Evolutionary conservation across 1,284 basidiomycete genomes (phyloP), one percentile per base, ranked within the genome.

Genomic region (Microstroma glucosiphilum): DNA sequence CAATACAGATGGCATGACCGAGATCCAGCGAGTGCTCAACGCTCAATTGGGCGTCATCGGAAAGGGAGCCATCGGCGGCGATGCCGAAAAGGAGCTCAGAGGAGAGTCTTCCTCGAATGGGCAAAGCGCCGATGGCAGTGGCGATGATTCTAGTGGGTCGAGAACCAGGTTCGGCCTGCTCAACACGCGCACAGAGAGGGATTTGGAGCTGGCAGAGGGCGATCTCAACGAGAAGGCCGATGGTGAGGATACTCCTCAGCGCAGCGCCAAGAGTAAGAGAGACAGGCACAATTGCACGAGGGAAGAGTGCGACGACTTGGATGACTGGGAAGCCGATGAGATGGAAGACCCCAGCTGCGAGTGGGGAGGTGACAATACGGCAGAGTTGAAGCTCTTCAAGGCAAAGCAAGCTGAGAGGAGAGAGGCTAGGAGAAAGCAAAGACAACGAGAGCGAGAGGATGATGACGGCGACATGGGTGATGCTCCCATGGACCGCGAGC

Each of bases 341-440:
- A 62, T 67, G n/a, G 54, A 63, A 19, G 67, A 74, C 56, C 70
- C 72, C 6, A 61, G 66, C 0, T 63, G 66, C 57, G 77, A 79
- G 57, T 79, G 75, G 58, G 69, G 72, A 23, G 76, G 77, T n/a
- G 76, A 78, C 37, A 57, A 75, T 21, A 76, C 73, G 41, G 56
- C 61, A 40, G 77, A 78, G 60, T 68, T 70, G 65, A 60, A 63
- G 17, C 65, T 69, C 17, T 75, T 72, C 59, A 64, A 66, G 19
- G 68, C 62, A 30, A 60, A 60, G 23, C 58, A 58, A 21, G 68
- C 67, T 15, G 63, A 60, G 12, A 60, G 41, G 25, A 26, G 57
- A 6, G 62, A 60, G 7, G 37, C 26, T 12, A 25, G 21, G 8
- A 19, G 51, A 6, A 46, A 37, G 8, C 30, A 59, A 15, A 53